Evolutionary conservation across 139 green algal species (phyloP), one percentile per base, ranked within the genome.

Genomic region (Chlorella vulgaris): DNA sequence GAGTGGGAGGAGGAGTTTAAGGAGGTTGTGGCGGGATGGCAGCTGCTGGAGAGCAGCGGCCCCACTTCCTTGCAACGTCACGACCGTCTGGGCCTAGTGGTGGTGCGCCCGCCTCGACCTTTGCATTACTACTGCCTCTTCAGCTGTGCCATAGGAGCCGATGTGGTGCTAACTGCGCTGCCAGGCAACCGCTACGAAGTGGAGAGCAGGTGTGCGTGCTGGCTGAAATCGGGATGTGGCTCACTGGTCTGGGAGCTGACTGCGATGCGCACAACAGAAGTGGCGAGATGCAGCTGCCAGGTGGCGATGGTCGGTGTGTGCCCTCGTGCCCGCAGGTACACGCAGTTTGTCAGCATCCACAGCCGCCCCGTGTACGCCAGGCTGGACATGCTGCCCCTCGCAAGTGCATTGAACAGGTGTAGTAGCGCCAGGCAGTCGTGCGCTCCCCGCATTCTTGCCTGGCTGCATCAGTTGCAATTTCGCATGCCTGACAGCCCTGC

Each of bases 61-160:
- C 35, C 38, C 3, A 53, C 40, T 38, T 19, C 7, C 3, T 70
- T 85, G 66, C 5, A 21, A 28, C 65, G 28, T 21, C 51, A 85
- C 40, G 47, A 39, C 3, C 73, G 73, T 43, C 38, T 90, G 28
- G 88, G 88, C 0, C 79, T 95, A 43, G 85, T 81, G 13, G 78
- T 94, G 42, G 39, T 93, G n/a, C 75, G 58, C 3, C 69, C 82
- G 18, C 86, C 83, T 7, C 85, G 90, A 69, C 89, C 90, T 0
- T 79, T 92, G 33, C 90, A 94, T 85, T 95, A 94, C 81, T 91
- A 91, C 81, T 77, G 75, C 50, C 70, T 91, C 7, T 93, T 93
- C 85, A 58, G 51, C 53, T 42, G n/a, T 29, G 88, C 86, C 10
- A 67, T 87, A 6, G 90, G 89, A 15, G 84, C 61, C n/a, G 91